These are phyloP conservation scores for Auricularia auricula-judae DNA, from an alignment of 768 basidiomycete species.

Conservation along the genomic window DNA sequence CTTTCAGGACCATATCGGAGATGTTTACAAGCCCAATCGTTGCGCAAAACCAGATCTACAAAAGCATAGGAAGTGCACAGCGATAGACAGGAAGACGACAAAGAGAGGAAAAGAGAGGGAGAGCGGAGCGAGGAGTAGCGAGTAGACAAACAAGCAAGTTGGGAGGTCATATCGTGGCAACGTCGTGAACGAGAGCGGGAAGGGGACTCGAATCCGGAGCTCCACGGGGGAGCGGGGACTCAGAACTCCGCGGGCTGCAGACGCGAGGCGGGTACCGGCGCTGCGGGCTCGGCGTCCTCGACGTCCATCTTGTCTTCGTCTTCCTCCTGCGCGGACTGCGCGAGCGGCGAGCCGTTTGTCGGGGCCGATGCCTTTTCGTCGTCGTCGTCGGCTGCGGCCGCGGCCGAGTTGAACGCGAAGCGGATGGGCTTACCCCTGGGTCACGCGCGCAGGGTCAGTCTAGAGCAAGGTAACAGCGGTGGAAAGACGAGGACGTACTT, in stretches of 20 bases:
- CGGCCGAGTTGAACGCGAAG: slow-evolving; percentile 5
- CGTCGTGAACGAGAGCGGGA: neutral
- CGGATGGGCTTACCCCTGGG: slow-evolving; percentile 5
- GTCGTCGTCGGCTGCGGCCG: slow-evolving; percentile 3
- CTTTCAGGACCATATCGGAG: neutral
- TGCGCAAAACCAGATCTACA: neutral
- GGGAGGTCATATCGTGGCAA: neutral
- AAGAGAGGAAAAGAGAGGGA: neutral
- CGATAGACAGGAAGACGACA: neutral
- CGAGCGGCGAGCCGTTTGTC: neutral
- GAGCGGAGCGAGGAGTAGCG: neutral
- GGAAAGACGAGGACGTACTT: slow-evolving; percentile 45
- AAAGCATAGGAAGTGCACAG: neutral
- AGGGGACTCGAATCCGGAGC: neutral
- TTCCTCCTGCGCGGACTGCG: neutral
- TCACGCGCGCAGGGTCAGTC: too few species aligned
- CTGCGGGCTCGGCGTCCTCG: neutral
- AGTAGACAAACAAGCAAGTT: neutral
- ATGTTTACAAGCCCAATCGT: neutral
- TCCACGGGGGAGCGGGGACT: neutral
- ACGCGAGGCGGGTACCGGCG: neutral
- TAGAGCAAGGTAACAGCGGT: neutral
- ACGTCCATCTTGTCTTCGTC: neutral
- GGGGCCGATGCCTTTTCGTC: neutral
- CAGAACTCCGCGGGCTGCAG: neutral